These are phyloP conservation scores for Trametes sp. DNA, from an alignment of 1,284 basidiomycete genomes.

Conservation along the genomic window DNA sequence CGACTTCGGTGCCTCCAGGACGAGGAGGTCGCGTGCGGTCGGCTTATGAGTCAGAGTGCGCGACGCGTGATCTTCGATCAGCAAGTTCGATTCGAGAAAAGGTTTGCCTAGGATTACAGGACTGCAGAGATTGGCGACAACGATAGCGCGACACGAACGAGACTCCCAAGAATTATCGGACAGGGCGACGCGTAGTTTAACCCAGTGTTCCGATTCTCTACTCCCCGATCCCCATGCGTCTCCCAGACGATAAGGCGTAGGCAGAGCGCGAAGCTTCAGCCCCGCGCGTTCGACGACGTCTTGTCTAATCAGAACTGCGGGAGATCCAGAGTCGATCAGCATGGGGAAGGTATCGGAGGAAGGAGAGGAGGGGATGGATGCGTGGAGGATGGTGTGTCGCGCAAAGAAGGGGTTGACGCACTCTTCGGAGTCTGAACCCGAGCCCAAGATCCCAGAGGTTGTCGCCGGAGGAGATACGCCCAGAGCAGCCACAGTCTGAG, in stretches of 20 bases:
- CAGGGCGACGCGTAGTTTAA: not conserved
- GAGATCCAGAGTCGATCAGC: not conserved
- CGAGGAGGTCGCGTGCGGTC: no score
- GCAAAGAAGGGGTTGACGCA: not conserved
- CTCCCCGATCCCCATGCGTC: not conserved
- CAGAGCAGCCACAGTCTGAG: not conserved
- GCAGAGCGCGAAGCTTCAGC: not conserved
- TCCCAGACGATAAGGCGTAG: not conserved
- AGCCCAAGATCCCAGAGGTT: not conserved
- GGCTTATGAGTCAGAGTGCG: no score
- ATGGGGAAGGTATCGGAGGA: not conserved
- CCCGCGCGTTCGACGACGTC: not conserved
- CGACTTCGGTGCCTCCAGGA: no score
- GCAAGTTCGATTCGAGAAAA: not conserved
- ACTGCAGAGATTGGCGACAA: not conserved
- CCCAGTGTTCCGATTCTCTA: not conserved
- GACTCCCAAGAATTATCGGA: not conserved
- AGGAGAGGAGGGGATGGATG: not conserved
- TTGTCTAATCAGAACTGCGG: not conserved
- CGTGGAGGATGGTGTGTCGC: not conserved
- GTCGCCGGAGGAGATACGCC: not conserved
- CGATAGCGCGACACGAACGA: not conserved
- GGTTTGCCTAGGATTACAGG: not conserved
- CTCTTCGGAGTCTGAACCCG: not conserved
- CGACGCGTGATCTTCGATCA: not conserved